Evolutionary conservation across 2,329 filamentous ascomycete genomes (phyloP), one percentile per base, ranked within the genome.

Genomic region (Neonectria faginata): DNA sequence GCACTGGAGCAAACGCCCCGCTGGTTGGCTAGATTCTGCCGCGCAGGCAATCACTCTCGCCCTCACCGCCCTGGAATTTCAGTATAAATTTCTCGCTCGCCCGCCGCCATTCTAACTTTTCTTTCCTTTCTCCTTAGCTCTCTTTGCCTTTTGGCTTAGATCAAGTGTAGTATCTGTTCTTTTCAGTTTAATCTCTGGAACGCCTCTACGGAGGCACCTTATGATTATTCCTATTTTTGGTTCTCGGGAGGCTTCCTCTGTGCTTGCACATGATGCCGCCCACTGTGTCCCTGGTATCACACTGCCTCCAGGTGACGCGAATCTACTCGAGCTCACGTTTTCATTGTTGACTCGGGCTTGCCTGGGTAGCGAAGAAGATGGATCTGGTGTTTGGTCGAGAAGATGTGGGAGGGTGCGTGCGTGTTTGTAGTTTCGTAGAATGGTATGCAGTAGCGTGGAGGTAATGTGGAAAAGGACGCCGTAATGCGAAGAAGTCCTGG

Each of bases 141-240:
- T 80, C 78, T 80, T 80, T 80, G 78, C 78, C 83, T 83, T 85
- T 85, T 88, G 85, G 88, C 88, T 92, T 91, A 92, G 91, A 93
- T 93, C 91, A 93, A 92, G 90, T 93, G 90, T 92, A 93, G 91
- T 93, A 93, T 92, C 90, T 93, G 91, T 94, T 94, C 91, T 94
- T 93, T 92, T 92, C 89, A 94, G 92, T 93, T 94, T 94, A 93
- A 94, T 93, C 89, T 91, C 91, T 94, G 91, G 91, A 92, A 93
- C 86, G 85, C 84, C 84, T 85, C 89, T 88, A 91, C 83, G 85
- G 88, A 84, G 84, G 83, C 84, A 84, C 88, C 86, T 86, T 85
- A 84, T 88, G 90, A 92, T 94, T 94, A 92, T 88, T 88, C 90
- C 85, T 86, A 93, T 94, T 80, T 80, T 80, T 80, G 78, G 70